phyloP scores from a whole-genome alignment of 2,329 filamentous ascomycete genomes.

The Fusarium hainanense region DNA sequence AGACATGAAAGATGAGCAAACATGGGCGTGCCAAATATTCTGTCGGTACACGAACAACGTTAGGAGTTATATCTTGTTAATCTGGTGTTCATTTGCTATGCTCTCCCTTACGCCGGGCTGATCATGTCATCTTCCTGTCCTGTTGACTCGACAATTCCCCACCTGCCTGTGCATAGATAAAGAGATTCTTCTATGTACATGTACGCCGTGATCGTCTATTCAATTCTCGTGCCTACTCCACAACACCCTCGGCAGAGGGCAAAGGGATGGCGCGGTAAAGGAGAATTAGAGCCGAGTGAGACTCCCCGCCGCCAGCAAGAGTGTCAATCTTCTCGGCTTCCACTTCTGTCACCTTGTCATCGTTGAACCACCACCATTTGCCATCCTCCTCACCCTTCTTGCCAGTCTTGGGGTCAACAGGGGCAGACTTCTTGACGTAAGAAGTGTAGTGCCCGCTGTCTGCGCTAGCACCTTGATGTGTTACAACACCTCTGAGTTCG shows the following conservation, averaged over 20 bases:
- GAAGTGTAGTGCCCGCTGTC: constrained; percentile 98
- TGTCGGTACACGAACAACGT: neutral
- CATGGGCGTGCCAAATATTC: neutral
- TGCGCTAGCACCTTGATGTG: constrained; percentile 95
- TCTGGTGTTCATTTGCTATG: constrained; percentile 24
- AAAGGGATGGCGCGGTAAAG: constrained; percentile 81
- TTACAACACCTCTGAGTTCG: constrained; percentile 92
- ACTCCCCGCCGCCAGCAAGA: constrained; percentile 88
- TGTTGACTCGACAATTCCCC: constrained; percentile 26
- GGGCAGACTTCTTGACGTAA: constrained; percentile 91
- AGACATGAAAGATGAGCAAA: neutral
- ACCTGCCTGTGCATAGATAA: neutral
- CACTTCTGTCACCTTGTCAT: constrained; percentile 96
- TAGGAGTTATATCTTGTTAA: constrained; percentile 23
- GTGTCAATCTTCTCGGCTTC: constrained; percentile 90
- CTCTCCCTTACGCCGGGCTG: constrained; percentile 33
- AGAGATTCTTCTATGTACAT: neutral
- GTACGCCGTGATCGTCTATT: neutral
- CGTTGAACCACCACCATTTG: constrained; percentile 99
- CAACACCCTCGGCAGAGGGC: constrained; percentile 64
- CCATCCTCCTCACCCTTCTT: constrained; percentile 85
- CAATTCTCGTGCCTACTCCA: constrained; percentile 37
- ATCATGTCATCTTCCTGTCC: constrained; percentile 14
- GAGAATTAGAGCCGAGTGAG: constrained; percentile 83
- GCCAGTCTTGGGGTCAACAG: constrained; percentile 78